Percentiles rank a stretch among this genome's conserved stretches.
Evolutionary conservation across 2,329 filamentous ascomycete species (phyloP).

Genomic region (Plectosphaerella cucumerina): DNA sequence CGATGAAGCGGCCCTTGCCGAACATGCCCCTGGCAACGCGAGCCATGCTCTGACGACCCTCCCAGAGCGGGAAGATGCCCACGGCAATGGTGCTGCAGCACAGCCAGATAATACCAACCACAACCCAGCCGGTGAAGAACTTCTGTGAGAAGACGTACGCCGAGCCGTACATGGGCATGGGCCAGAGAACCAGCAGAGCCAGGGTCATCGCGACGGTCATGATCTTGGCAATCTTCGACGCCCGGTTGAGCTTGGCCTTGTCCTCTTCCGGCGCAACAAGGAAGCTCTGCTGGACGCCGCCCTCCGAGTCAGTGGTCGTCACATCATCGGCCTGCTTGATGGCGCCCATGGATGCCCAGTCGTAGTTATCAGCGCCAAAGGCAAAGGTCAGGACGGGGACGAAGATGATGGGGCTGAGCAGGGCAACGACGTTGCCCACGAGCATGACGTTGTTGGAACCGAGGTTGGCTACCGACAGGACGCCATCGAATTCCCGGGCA

Average conservation of each 20-base stretch:
- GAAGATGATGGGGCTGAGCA: slow-evolving; percentile 72
- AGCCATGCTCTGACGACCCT: slow-evolving; percentile 42
- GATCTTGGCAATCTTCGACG: slow-evolving; percentile 43
- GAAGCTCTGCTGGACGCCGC: slow-evolving; percentile 46
- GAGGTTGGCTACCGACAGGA: slow-evolving; percentile 67
- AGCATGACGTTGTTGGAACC: slow-evolving; percentile 85
- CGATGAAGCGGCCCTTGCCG: too few species aligned
- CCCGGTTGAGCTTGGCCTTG: slow-evolving; percentile 46
- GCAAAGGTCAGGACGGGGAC: slow-evolving; percentile 70
- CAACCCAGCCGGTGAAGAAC: slow-evolving; percentile 81
- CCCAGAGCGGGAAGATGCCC: slow-evolving; percentile 76
- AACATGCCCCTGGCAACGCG: too few species aligned
- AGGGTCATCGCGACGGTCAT: slow-evolving; percentile 62
- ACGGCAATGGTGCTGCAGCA: slow-evolving; percentile 70
- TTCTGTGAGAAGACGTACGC: slow-evolving; percentile 77
- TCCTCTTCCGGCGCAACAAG: slow-evolving; percentile 36
- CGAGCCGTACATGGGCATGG: slow-evolving; percentile 84
- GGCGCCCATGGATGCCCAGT: slow-evolving; percentile 77
- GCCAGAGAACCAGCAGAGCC: slow-evolving; percentile 76
- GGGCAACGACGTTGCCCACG: slow-evolving; percentile 77
- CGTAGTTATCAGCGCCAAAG: slow-evolving; percentile 63
- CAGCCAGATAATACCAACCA: slow-evolving; percentile 75
- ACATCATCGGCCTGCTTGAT: slow-evolving; percentile 78
- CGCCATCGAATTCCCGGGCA: slow-evolving; percentile 63
- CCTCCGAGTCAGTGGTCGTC: slow-evolving; percentile 59